Base-by-base conservation (phyloP, 352 stramenopile genomes). In the Globisporangium megalacanthum region DNA sequence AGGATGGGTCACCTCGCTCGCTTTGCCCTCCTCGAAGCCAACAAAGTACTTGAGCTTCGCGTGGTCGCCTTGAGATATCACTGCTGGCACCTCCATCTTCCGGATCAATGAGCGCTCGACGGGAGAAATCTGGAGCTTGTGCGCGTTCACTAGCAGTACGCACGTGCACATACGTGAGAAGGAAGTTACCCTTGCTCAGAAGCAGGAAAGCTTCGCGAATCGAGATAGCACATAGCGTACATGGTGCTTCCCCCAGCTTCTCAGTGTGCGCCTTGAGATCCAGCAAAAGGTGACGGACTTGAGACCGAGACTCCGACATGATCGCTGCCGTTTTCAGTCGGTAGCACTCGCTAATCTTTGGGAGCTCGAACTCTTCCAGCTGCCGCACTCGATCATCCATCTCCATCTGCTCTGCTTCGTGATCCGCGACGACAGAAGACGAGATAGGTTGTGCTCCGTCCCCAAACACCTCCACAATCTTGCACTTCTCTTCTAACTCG, bases 261-360 rank as follows among this genome's bases (percentile, higher is more conserved):
- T 36, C 33, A 31, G 41, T 44, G 53, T 68, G 55, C 37, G 44
- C 41, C 6, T 69, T 52, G 17, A 59, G 60, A 0, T 66, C 66
- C 22, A 54, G 52, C 15, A 79, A 65, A 57, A 81, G 73, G 3
- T 52, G 53, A 19, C 20, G 19, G 4, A 62, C 58, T 60, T 72
- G 80, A 49, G 31, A 22, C 52, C 61, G 73, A 4, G 69, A 63
- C 52, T 91, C 71, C 25, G 61, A 39, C 46, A 89, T 41, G 46
- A 89, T 77, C 4, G 69, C 64, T 20, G 67, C 49, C 0, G 68
- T 70, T 65, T 91, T 91, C 13, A 68, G 61, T 25, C 67, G 50
- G 45, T 86, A 83, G 41, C 79, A 87, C 1, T 60, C 52, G 52
- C 64, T 65, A 49, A 91, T 75, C 19, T 66, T 68, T 1, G 79